These are phyloP conservation scores for Tuber microsphaerosporum DNA, from an alignment of 495 filamentous ascomycete species.

Conservation along the genomic window DNA sequence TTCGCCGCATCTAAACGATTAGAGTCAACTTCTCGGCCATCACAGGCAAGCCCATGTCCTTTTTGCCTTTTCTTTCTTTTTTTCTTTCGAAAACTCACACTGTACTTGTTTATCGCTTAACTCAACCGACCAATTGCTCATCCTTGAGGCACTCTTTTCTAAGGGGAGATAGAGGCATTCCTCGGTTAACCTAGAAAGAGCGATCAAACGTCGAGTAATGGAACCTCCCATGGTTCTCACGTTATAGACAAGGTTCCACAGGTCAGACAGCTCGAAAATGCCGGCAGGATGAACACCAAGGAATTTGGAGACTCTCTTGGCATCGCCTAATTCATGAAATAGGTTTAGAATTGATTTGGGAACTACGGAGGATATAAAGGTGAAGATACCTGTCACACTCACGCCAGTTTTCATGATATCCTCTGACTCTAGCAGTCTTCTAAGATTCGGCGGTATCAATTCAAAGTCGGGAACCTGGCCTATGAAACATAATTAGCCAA, in stretches of 20 bases:
- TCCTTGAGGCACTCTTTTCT: slow-evolving; percentile 63
- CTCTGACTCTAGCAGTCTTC: slow-evolving; percentile 61
- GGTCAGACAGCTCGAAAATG: slow-evolving; percentile 70
- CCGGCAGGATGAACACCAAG: slow-evolving; percentile 58
- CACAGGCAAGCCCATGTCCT: slow-evolving; percentile 7
- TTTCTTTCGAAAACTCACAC: slow-evolving; percentile 51
- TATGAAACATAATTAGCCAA: slow-evolving; percentile 46
- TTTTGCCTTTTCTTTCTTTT: slow-evolving; percentile 1
- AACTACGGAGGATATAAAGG: not conserved
- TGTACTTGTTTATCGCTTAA: slow-evolving; percentile 60
- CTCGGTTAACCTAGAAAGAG: slow-evolving; percentile 60
- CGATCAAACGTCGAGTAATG: slow-evolving; percentile 51
- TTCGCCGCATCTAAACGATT: slow-evolving; percentile 61
- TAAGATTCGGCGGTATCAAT: slow-evolving; percentile 63
- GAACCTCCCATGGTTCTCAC: slow-evolving; percentile 43
- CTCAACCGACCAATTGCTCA: slow-evolving; percentile 61
- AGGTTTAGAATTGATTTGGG: slow-evolving; percentile 10
- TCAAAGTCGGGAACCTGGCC: slow-evolving; percentile 43
- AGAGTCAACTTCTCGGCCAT: slow-evolving; percentile 6
- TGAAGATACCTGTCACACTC: slow-evolving; percentile 28
- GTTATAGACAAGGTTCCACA: slow-evolving; percentile 67
- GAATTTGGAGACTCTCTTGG: slow-evolving; percentile 59
- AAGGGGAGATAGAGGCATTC: slow-evolving; percentile 69
- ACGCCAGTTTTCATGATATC: slow-evolving; percentile 73
- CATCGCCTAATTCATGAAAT: slow-evolving; percentile 58